A percentile compares a stretch with the other conserved stretches of the same genome.
These are phyloP conservation scores for Magnusiomyces suaveolens DNA, from an alignment of 1,139 yeast species.

Conservation along the genomic window DNA sequence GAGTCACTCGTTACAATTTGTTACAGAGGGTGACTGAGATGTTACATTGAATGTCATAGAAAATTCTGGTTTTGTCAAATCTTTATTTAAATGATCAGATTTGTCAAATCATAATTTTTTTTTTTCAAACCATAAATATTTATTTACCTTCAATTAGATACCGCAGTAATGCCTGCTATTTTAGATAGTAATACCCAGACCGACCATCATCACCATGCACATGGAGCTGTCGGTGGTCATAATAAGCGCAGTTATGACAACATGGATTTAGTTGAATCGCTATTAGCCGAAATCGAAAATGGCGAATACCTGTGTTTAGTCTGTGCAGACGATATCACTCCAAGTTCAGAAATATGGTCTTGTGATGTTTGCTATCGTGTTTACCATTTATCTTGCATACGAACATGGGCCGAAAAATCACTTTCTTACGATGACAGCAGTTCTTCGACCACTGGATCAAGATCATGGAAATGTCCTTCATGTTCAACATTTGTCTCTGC, in stretches of 20 bases:
- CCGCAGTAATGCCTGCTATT: not conserved
- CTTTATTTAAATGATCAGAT: not conserved
- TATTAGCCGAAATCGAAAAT: constrained; percentile 46
- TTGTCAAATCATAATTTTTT: not conserved
- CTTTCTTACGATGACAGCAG: constrained; percentile 23
- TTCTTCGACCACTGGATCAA: constrained; percentile 24
- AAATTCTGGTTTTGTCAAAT: not conserved
- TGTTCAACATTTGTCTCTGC: constrained; percentile 51
- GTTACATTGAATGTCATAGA: not conserved
- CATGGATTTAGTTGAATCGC: constrained; percentile 28
- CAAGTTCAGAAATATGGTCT: constrained; percentile 61
- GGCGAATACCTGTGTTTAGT: constrained; percentile 72
- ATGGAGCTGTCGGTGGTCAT: no score
- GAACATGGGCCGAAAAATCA: constrained; percentile 70
- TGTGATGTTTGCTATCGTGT: constrained; percentile 67
- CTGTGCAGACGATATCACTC: constrained; percentile 72
- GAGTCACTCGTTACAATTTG: not conserved
- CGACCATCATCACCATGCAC: no score
- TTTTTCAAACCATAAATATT: not conserved
- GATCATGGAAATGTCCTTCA: constrained; percentile 82
- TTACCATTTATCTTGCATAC: constrained; percentile 70
- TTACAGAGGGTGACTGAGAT: not conserved
- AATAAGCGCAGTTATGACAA: constrained; percentile 11
- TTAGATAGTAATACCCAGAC: not conserved
- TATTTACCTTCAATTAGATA: not conserved